Evolutionary conservation across 352 stramenopile genomes (phyloP).

Genomic region (Aphanomyces astaci): DNA sequence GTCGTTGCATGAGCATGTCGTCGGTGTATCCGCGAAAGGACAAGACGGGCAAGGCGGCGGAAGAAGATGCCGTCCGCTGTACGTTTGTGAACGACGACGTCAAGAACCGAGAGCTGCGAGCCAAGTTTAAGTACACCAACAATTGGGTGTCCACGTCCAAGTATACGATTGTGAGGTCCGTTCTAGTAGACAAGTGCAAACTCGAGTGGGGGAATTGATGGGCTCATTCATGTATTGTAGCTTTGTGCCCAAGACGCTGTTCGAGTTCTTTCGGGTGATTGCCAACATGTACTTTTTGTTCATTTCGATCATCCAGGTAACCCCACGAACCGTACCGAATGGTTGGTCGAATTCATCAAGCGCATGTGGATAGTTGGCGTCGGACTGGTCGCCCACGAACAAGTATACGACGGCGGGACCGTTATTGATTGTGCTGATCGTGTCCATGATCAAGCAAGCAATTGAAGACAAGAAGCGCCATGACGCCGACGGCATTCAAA

Average conservation of each 20-base stretch:
- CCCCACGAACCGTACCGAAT: too few species aligned
- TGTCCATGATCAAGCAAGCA: constrained; percentile 29
- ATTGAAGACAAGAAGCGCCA: constrained; percentile 28
- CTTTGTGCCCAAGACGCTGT: constrained; percentile 90
- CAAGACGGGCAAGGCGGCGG: not conserved
- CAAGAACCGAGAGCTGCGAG: constrained; percentile 49
- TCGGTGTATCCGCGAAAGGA: not conserved
- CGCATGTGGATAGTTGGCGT: not conserved
- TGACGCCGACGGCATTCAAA: constrained; percentile 18
- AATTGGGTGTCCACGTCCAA: constrained; percentile 87
- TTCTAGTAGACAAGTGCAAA: too few species aligned
- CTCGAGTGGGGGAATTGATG: constrained; percentile 26
- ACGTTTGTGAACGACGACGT: constrained; percentile 50
- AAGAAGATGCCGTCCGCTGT: constrained; percentile 26
- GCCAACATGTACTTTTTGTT: constrained; percentile 94
- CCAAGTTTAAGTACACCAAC: constrained; percentile 35
- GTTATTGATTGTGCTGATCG: constrained; percentile 27
- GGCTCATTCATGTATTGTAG: constrained; percentile 30
- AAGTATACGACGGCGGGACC: constrained; percentile 60
- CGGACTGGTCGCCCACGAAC: constrained; percentile 59
- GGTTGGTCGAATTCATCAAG: too few species aligned
- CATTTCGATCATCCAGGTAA: constrained; percentile 89
- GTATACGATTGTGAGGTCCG: constrained; percentile 83
- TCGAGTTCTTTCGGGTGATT: constrained; percentile 92
- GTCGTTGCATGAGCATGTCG: not conserved